Evolutionary conservation across 768 basidiomycete species (phyloP), one percentile per base, ranked within the genome.

Genomic region (Strobilomyces echinocephalus): DNA sequence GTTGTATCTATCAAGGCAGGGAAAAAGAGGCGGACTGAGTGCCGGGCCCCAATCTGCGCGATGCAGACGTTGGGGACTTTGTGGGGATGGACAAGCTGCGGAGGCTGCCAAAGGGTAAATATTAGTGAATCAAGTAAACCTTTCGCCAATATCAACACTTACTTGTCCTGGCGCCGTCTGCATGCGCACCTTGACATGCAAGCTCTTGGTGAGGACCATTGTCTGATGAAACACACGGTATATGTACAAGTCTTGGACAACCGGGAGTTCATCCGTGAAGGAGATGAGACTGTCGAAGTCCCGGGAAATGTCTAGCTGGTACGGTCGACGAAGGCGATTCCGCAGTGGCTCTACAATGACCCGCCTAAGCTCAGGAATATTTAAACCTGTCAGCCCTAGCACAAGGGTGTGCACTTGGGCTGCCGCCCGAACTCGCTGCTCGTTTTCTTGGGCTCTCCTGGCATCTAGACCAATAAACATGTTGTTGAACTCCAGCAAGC

Each of bases 51-150:
- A 1, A 54, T 36, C 3, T 54, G 53, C 9, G 42, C 42, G 11
- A 54, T 49, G 35, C 53, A 54, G 42, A 54, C 42, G 4, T 54
- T 49, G 1, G 53, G 53, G 8, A 54, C 47, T 5, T 54, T 44
- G 35, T 49, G 47, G 11, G 47, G 53, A 10, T 15, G 21, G 4
- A 54, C 42, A 10, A 31, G 24, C 45, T 41, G 45, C 7, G 5
- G 52, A 26, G 38, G 38, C 45, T 52, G 18, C 18, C 43, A 18
- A 45, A 45, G 42, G 5, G 7, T 16, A 3, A 10, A n/a, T n/a
- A n/a, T n/a, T n/a, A n/a, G n/a, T n/a, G 4, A 5, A 16, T 28
- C 14, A 21, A 2, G 4, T 31, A n/a, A n/a, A n/a, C n/a, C n/a
- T n/a, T n/a, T n/a, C n/a, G n/a, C 6, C 30, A 8, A 30, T 31